phyloP scores from a whole-genome alignment of 345 rosid species.

The Citrus sp. region DNA sequence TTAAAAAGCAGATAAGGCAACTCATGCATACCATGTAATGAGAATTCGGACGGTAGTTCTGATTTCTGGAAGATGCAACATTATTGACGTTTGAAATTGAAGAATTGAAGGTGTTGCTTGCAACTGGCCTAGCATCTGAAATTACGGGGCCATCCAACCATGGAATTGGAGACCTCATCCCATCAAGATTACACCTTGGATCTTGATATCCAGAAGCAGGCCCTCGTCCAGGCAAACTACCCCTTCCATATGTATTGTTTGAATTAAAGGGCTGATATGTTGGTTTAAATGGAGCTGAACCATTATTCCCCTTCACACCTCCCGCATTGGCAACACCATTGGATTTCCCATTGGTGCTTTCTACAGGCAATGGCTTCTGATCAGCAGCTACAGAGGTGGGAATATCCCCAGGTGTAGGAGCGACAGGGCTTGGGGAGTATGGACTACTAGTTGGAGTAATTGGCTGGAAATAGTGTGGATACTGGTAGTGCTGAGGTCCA shows the following conservation, averaged over 20 bases:
- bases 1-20: not conserved
- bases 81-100: slow-evolving; percentile 49
- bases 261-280: slow-evolving; percentile 41
- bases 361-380: slow-evolving; percentile 56
- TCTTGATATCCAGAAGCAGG: slow-evolving; percentile 66
- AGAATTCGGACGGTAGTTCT: slow-evolving; percentile 54
- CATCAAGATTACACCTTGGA: slow-evolving; percentile 56
- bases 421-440: slow-evolving; percentile 44
- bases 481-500: slow-evolving; percentile 90
- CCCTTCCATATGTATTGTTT: slow-evolving; percentile 56
- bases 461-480: slow-evolving; percentile 75
- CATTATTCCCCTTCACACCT: slow-evolving; percentile 52
- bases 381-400: slow-evolving; percentile 50
- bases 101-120: slow-evolving; percentile 42
- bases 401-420: slow-evolving; percentile 53
- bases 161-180: slow-evolving; percentile 38
- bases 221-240: slow-evolving; percentile 42
- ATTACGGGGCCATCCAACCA: slow-evolving; percentile 49
- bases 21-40: slow-evolving; percentile 45
- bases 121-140: slow-evolving; percentile 52
- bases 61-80: slow-evolving; percentile 56
- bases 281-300: slow-evolving; percentile 52
- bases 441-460: slow-evolving; percentile 48
- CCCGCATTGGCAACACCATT: slow-evolving; percentile 36
- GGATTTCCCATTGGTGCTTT: slow-evolving; percentile 49